These are phyloP conservation scores for Schwanniomyces occidentalis DNA, from an alignment of 805 yeast genomes.

Conservation along the genomic window DNA sequence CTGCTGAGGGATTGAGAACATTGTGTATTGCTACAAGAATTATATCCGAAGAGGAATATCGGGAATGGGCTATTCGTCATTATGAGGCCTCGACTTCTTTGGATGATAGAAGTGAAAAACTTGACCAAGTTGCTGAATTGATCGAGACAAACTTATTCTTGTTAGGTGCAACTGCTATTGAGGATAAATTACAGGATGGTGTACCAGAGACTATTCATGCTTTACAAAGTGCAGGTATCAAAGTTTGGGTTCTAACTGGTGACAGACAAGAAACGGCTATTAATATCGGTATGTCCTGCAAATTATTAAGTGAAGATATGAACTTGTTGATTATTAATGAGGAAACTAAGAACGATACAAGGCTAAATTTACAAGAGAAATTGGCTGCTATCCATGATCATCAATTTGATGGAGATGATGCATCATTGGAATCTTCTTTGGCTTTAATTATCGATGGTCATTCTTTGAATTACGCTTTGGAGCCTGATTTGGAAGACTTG, in stretches of 20 bases:
- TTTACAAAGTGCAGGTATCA: constrained; percentile 94
- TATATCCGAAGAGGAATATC: constrained; percentile 76
- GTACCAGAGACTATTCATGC: constrained; percentile 97
- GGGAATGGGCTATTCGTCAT: constrained; percentile 64
- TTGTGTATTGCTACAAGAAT: constrained; percentile 87
- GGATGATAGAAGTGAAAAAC: constrained; percentile 66
- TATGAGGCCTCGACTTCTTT: constrained; percentile 82
- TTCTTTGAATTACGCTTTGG: constrained; percentile 83
- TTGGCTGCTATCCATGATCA: constrained; percentile 70
- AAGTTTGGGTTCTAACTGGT: constrained; percentile 97
- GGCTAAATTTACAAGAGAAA: constrained; percentile 70
- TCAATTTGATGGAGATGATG: constrained; percentile 65
- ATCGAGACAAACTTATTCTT: constrained; percentile 80
- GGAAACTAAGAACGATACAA: constrained; percentile 74
- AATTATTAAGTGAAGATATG: constrained; percentile 93
- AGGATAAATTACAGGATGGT: constrained; percentile 96
- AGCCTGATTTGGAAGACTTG: constrained; percentile 72
- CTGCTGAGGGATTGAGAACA: constrained; percentile 93
- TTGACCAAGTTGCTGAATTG: constrained; percentile 86
- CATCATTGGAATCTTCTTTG: constrained; percentile 57
- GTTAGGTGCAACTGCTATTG: constrained; percentile 97
- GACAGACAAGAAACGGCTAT: constrained; percentile 99
- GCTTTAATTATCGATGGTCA: constrained; percentile 95
- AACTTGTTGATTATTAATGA: constrained; percentile 87
- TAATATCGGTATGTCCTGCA: constrained; percentile 98